Conservation (phyloP, 2,329 filamentous ascomycete species). For the Talaromyces sp. region DNA sequence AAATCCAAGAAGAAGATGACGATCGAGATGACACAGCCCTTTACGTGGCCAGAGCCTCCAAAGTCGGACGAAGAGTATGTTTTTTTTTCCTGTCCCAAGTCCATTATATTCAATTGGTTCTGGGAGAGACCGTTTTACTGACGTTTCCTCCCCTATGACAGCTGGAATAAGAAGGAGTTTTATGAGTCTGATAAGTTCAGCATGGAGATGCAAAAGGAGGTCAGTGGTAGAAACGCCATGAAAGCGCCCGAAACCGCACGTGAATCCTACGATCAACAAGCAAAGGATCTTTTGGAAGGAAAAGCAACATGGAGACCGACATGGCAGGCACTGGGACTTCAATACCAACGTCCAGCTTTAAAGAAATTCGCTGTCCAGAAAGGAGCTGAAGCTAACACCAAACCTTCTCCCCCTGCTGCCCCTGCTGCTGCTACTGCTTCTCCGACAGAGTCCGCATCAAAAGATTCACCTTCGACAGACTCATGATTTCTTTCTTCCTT, state of each 20-base stretch:
- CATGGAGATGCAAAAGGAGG: conserved; percentile 34
- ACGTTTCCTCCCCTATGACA: conserved; percentile 21
- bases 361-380: conserved; percentile 1
- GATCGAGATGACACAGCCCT: conserved; percentile 80
- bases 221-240: conserved; percentile 29
- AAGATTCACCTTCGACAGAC: not conserved
- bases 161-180: conserved; percentile 61
- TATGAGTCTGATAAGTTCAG: conserved; percentile 48
- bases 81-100: conserved; percentile 13
- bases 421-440: not conserved
- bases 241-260: conserved; percentile 40
- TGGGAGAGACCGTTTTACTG: conserved; percentile 1
- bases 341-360: conserved; percentile 27
- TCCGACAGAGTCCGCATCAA: not conserved
- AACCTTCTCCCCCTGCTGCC: not conserved
- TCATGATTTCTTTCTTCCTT: not conserved
- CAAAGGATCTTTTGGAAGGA: conserved; percentile 58
- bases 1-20: conserved; percentile 86
- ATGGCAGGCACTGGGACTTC: conserved; percentile 41
- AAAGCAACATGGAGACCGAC: conserved; percentile 58
- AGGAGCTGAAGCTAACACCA: not conserved
- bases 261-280: conserved; percentile 53
- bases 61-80: conserved; percentile 56
- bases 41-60: conserved; percentile 77
- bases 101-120: not conserved